phyloP scores from a whole-genome alignment of 192 early-diverging fungal species.

The Entomortierella parvispora region DNA sequence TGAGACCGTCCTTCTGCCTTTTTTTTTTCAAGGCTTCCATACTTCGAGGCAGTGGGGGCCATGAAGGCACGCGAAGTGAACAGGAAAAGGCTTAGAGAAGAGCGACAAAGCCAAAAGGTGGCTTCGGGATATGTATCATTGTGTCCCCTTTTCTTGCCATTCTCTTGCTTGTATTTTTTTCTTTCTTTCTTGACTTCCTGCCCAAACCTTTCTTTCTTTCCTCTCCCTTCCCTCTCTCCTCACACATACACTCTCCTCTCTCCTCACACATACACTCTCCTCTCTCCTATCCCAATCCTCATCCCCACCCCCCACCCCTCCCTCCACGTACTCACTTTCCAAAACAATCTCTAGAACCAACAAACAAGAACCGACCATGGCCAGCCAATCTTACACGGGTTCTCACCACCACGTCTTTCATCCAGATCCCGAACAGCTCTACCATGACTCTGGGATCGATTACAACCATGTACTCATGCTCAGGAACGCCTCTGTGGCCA shows the following conservation, averaged over 20 bases:
- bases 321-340: background rate
- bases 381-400: slow-evolving; percentile 11
- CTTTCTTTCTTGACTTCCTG: no score
- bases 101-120: no score
- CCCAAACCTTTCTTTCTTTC: background rate
- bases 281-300: no score
- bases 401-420: slow-evolving; percentile 11
- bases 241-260: background rate
- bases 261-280: background rate
- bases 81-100: no score
- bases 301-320: no score
- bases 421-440: slow-evolving; percentile 32
- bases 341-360: background rate
- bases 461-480: slow-evolving; percentile 83
- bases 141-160: no score
- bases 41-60: no score
- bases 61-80: no score
- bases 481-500: slow-evolving; percentile 83
- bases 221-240: background rate
- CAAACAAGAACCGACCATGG: background rate
- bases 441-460: slow-evolving; percentile 65
- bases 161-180: no score
- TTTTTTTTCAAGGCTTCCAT: background rate
- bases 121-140: no score
- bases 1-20: background rate